Evolutionary conservation across 2,329 filamentous ascomycete genomes (phyloP), one percentile per base, ranked within the genome.

Genomic region (Neonectria faginata): DNA sequence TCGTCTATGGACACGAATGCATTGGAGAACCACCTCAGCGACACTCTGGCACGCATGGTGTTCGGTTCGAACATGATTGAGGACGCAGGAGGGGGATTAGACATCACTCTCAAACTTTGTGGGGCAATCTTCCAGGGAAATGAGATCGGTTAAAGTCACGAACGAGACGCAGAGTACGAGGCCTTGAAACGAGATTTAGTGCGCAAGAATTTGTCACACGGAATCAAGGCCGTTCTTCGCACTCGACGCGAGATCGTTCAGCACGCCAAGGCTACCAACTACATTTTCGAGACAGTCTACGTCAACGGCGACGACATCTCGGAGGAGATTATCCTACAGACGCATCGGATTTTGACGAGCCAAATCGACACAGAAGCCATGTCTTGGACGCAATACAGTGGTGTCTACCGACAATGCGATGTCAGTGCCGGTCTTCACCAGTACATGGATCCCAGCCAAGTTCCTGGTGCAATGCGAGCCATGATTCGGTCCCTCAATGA

Each of bases 381-480:
- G 12, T 22, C 45, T 1, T 59, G 69, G 67, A n/a, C 8, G 3
- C 9, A 31, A 14, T 65, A 63, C n/a, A 52, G 58, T 20, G 75
- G 74, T 0, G n/a, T 62, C 1, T 78, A 78, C 45, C 70, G 76
- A 14, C 59, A 58, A 1, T 64, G 66, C 42, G 58, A 73, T 12
- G 67, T 73, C 9, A 60, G 61, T 0, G 68, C 67, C 1, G 8
- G 68, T 58, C 1, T 61, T n/a, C 2, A 53, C 54, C 3, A 33
- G 12, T 65, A 52, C 18, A 52, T 44, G 22, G 4, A 48, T 8
- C 44, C 56, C 8, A 7, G 5, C 4, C 16, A 25, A 1, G 71
- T 79, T 0, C 68, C 69, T 1, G 1, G 14, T 0, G 71, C 71
- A 6, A 79, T 80, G 74, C 22, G 16, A 1, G 12, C 44, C 0